Evolutionary conservation across 225 moss, liverwort and hornwort genomes (phyloP).

Genomic region (Takakia lepidozioides): DNA sequence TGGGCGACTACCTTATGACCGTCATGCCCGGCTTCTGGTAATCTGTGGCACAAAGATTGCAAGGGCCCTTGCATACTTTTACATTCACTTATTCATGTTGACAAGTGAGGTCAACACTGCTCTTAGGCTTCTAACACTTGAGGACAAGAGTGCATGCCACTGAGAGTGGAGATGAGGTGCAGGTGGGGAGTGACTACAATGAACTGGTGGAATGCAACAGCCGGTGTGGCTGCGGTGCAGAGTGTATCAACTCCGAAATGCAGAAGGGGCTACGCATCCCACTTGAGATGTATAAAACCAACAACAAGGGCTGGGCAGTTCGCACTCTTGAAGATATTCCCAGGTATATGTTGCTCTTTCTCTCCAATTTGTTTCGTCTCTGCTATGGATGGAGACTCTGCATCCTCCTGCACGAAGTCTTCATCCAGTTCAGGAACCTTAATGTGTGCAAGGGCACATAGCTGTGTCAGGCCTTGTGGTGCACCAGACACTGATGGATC

Average conservation of each 20-base stretch:
- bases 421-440: conserved; percentile 82
- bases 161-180: conserved; percentile 6
- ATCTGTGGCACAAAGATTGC: no score
- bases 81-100: no score
- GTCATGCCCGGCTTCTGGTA: conserved; percentile 73
- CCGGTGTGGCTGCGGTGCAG: conserved; percentile 70
- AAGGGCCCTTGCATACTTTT: no score
- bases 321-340: conserved; percentile 69
- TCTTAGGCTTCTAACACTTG: no score
- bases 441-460: conserved; percentile 75
- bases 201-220: conserved; percentile 67
- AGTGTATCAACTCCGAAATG: conserved; percentile 76
- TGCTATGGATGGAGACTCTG: no score
- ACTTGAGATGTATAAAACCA: conserved; percentile 83
- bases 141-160: no score
- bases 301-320: conserved; percentile 87
- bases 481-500: conserved; percentile 53
- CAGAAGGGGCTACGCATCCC: conserved; percentile 71
- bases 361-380: no score
- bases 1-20: conserved; percentile 87
- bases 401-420: conserved; percentile 81
- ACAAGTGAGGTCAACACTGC: no score
- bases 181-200: conserved; percentile 79
- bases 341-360: conserved; percentile 27
- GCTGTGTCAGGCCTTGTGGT: conserved; percentile 68